Percentiles rank a stretch among this genome's conserved stretches.
phyloP scores from a whole-genome alignment of 345 rosid species.

The Dipteronia sinensis region DNA sequence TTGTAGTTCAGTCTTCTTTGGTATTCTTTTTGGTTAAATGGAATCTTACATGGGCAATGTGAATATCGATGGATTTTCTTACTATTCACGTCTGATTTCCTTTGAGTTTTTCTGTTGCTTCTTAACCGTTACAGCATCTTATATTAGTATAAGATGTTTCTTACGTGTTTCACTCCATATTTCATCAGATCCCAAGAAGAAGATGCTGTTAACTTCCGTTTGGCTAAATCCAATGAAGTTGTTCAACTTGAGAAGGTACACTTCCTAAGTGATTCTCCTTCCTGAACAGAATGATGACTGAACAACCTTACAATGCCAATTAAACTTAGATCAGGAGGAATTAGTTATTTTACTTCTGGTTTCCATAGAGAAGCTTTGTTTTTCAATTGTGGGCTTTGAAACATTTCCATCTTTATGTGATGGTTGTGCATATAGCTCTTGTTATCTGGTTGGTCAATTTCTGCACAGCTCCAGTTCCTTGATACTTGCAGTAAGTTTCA shows the following conservation, averaged over 20 bases:
- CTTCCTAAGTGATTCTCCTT: slow-evolving; percentile 17
- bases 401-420: neutral
- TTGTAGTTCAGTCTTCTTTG: neutral
- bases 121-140: slow-evolving; percentile 9
- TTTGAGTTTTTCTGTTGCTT: slow-evolving; percentile 1
- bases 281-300: neutral
- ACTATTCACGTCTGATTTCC: neutral
- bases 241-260: slow-evolving; percentile 79
- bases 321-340: neutral
- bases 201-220: slow-evolving; percentile 77
- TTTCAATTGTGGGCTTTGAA: neutral
- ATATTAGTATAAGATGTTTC: neutral
- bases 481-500: slow-evolving; percentile 2
- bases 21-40: neutral
- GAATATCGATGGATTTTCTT: neutral
- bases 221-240: slow-evolving; percentile 76
- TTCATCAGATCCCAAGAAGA: slow-evolving; percentile 73
- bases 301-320: neutral
- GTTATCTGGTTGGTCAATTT: slow-evolving; percentile 7
- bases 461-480: neutral
- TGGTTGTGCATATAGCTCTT: neutral
- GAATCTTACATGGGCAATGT: neutral
- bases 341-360: neutral
- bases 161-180: slow-evolving; percentile 3
- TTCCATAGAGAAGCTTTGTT: neutral